Base-by-base conservation (phyloP, 257 asterid species). In the Scutellaria minor region DNA sequence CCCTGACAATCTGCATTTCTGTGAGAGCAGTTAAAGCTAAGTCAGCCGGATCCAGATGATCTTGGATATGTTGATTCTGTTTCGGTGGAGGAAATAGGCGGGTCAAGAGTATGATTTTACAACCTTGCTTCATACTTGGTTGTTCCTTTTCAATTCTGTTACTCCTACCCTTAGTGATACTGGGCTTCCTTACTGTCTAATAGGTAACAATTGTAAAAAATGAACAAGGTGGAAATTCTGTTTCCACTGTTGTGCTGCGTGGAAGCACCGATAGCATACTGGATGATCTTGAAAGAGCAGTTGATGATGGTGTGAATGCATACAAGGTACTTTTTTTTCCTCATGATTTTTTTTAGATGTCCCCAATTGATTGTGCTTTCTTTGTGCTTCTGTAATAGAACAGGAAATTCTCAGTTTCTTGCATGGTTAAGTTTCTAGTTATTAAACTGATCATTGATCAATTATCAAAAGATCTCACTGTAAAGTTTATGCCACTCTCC, bases 81-180 rank as follows among this genome's bases (percentile, higher is more conserved):
- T 57, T 92, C 98, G 10, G 98, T 95, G 81, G 97, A 92, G 81
- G 99, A 95, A 83, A 86, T 95, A 76, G 99, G 99, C 77, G 99
- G 99, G 68, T 84, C 88, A 53, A 92, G 97, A 80, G 98, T 95
- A 95, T 66, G 88, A 14, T 46, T 18, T 18, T 8, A 65, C 61
- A 41, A 63, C 35, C 44, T 77, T 72, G 60, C 5, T 18, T 64
- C 24, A 14, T 64, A 53, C 15, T 42, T 75, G 72, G 39, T 44
- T 61, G 6, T 60, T 71, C 48, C 45, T 45, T 55, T 64, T 66
- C 46, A 12, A 14, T 42, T 79, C 27, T 18, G 18, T 74, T 68
- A 22, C 45, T 66, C 10, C 31, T 48, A 18, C 55, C 24, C 10
- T 67, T 75, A 52, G 50, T 59, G 39, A 53, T 61, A 52, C 58